Evolutionary conservation across 1,284 basidiomycete genomes (phyloP), one percentile per base, ranked within the genome.

Genomic region (Pyrrhoderma lamaoense): DNA sequence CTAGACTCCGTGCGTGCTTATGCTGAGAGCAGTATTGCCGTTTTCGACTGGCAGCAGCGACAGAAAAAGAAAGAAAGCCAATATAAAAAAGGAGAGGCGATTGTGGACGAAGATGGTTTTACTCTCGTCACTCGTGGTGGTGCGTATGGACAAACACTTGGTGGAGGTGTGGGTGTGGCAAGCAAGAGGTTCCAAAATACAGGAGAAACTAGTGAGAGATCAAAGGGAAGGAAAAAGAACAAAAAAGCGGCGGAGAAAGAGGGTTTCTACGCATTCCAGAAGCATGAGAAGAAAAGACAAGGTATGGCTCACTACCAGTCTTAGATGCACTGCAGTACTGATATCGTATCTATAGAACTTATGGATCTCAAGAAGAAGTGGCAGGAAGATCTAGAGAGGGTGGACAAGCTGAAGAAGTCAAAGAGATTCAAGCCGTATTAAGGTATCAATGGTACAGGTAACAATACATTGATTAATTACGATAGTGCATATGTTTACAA

Each of bases 61-160:
- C 80, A 80, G 66, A 68, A 70, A 55, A 81, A 77, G 62, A 84
- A 80, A 56, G 76, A 80, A 58, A 65, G 64, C 19, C 65, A 67
- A 11, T 88, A 88, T 62, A 73, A 67, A 56, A 89, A 86, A 64
- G 86, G 87, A 25, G 86, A 89, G 62, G 86, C 88, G 9, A 76
- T 93, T 52, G 87, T 93, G 44, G 92, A 95, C 65, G 89, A 89
- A 57, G 92, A 95, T 58, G 92, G 92, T 0, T 95, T 94, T 65
- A 93, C 90, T 9, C 77, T 94, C 8, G 92, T 95, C 25, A 88
- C 85, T 21, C 76, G 91, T 25, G 89, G 89, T 8, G 92, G 92
- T 5, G 84, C 85, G 22, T 93, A 92, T 61, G 91, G 92, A 2
- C 77, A 90, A 61, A 90, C 89, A 0, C 68, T 89, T 2, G 89